Conservation (phyloP, 2,329 filamentous ascomycete genomes). For the Clarireedia homoeocarpa region DNA sequence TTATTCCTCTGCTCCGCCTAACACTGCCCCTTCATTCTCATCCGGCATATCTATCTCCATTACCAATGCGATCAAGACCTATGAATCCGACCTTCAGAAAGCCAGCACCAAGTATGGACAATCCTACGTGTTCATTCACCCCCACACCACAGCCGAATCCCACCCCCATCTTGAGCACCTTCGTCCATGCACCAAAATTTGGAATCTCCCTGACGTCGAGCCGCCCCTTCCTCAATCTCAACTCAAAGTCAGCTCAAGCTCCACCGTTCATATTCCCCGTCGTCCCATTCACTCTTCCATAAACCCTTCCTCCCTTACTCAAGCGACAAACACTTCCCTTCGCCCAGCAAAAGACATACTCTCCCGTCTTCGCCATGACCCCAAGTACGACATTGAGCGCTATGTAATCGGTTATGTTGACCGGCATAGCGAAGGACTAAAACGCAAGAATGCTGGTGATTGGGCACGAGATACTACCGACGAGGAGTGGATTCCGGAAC, state of each 20-base stretch:
- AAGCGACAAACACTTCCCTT: background rate
- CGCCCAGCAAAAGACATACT: conserved; percentile 12
- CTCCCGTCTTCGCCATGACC: conserved; percentile 17
- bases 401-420: conserved; percentile 21
- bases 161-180: background rate
- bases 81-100: too few relatives aligned
- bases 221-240: background rate
- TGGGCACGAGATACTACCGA: conserved; percentile 33
- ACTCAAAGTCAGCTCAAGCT: background rate
- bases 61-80: background rate
- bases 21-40: background rate
- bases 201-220: background rate
- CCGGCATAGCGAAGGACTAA: conserved; percentile 9
- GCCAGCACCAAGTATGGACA: too few relatives aligned
- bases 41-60: background rate
- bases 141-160: background rate
- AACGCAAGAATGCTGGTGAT: conserved; percentile 12
- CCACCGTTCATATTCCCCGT: too few relatives aligned
- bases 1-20: background rate
- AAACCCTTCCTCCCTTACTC: too few relatives aligned
- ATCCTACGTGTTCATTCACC: background rate
- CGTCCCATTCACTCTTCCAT: too few relatives aligned
- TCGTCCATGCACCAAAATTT: background rate
- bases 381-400: conserved; percentile 17
- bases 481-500: conserved; percentile 60